Percentiles rank a stretch among this genome's conserved stretches.
phyloP scores from a whole-genome alignment of 1,284 basidiomycete species.

The Taiwanofungus camphoratus region DNA sequence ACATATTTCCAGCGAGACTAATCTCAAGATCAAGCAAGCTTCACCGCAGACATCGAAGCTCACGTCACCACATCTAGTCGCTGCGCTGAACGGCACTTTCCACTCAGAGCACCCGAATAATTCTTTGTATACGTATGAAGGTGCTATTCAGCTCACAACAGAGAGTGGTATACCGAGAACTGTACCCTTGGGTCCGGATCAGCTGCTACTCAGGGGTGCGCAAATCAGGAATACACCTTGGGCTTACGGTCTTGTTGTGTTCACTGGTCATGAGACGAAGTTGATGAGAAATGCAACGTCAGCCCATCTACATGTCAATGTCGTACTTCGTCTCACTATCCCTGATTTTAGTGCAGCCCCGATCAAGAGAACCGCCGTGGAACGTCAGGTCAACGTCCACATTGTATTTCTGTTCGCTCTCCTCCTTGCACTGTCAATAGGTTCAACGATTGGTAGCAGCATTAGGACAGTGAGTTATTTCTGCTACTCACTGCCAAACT shows the following conservation, averaged over 20 bases:
- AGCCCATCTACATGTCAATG: constrained; percentile 17
- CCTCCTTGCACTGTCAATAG: constrained; percentile 82
- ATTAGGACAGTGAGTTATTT: constrained; percentile 55
- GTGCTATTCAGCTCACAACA: constrained; percentile 66
- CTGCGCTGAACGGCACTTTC: constrained; percentile 75
- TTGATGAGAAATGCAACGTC: constrained; percentile 94
- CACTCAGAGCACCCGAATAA: constrained; percentile 97
- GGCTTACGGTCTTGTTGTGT: constrained; percentile 92
- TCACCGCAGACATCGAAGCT: constrained; percentile 77
- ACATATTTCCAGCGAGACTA: constrained; percentile 73
- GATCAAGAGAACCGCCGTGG: constrained; percentile 95
- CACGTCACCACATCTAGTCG: constrained; percentile 74
- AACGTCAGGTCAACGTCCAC: constrained; percentile 93
- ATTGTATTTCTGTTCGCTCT: constrained; percentile 95
- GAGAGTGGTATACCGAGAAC: constrained; percentile 63
- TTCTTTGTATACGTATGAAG: constrained; percentile 95
- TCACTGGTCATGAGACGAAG: constrained; percentile 98
- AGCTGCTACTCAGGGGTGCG: constrained; percentile 90
- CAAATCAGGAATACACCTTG: constrained; percentile 96
- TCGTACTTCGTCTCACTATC: not conserved
- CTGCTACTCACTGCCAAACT: not conserved
- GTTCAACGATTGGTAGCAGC: constrained; percentile 89
- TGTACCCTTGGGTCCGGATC: constrained; percentile 91
- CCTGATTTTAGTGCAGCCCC: constrained; percentile 71
- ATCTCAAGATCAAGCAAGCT: constrained; percentile 98